Percentiles rank a stretch among this genome's conserved stretches.
phyloP scores from a whole-genome alignment of 352 stramenopile species.

The Sclerospora graminicola region DNA sequence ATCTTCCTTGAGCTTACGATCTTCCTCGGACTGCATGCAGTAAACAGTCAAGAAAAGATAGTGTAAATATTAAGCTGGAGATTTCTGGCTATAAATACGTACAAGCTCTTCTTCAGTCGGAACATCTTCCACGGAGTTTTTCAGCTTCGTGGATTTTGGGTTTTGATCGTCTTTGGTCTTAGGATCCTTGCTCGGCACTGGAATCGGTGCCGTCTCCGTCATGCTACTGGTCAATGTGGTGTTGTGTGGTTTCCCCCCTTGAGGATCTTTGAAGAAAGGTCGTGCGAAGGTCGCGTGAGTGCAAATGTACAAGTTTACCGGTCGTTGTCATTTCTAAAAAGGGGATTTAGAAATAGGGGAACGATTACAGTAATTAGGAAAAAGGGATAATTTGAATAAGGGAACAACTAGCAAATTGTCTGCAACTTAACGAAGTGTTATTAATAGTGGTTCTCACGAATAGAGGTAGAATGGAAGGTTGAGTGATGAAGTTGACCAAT shows the following conservation, averaged over 20 bases:
- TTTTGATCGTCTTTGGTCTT: constrained; percentile 31
- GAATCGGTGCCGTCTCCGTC: constrained; percentile 59
- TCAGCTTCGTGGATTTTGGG: constrained; percentile 15
- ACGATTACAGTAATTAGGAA: too few species aligned
- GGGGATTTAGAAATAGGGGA: too few species aligned
- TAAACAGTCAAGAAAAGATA: constrained; percentile 1
- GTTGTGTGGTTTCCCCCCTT: constrained; percentile 9
- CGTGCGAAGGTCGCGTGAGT: not conserved
- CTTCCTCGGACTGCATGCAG: constrained; percentile 74
- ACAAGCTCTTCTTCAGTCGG: constrained; percentile 58
- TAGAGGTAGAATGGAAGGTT: too few species aligned
- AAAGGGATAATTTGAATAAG: too few species aligned
- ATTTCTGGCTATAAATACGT: constrained; percentile 10
- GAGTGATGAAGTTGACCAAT: too few species aligned
- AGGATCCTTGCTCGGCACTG: constrained; percentile 50
- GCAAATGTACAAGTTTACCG: too few species aligned
- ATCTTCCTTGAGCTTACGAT: constrained; percentile 89
- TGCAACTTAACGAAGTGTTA: too few species aligned
- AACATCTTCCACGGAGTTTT: constrained; percentile 19
- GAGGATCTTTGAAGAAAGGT: constrained; percentile 18
- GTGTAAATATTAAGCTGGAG: not conserved
- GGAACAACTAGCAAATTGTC: too few species aligned
- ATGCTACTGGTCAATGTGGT: constrained; percentile 24
- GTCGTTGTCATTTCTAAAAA: too few species aligned
- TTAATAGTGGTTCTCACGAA: too few species aligned